phyloP scores from a whole-genome alignment of 1,139 yeast genomes.

The Blastobotrys indianensis region DNA sequence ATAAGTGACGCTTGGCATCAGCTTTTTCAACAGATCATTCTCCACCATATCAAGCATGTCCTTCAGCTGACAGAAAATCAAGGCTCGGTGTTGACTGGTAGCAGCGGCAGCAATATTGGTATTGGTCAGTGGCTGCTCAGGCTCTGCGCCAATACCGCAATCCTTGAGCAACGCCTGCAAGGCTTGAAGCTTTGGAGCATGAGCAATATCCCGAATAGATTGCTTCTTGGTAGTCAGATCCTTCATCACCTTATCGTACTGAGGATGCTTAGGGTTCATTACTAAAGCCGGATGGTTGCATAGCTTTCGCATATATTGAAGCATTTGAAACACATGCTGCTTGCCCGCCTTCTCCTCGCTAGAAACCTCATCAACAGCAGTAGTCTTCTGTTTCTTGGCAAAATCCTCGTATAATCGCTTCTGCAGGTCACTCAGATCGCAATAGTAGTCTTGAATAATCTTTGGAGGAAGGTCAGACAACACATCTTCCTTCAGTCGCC shows the following conservation, averaged over 20 bases:
- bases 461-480: conserved; percentile 95
- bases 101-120: conserved; percentile 46
- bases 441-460: conserved; percentile 95
- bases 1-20: conserved; percentile 87
- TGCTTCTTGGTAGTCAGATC: conserved; percentile 56
- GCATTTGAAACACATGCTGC: conserved; percentile 94
- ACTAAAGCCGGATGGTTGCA: conserved; percentile 97
- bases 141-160: conserved; percentile 78
- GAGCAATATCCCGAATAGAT: conserved; percentile 63
- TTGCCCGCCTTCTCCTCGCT: conserved; percentile 49
- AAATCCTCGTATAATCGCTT: conserved; percentile 83
- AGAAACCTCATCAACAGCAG: conserved; percentile 61
- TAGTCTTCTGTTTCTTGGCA: conserved; percentile 75
- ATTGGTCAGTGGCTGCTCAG: conserved; percentile 24
- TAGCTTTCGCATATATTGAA: conserved; percentile 93
- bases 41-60: conserved; percentile 98
- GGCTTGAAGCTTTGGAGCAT: conserved; percentile 87
- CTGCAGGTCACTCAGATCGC: conserved; percentile 89
- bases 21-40: conserved; percentile 72
- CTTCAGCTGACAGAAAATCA: conserved; percentile 91
- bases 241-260: conserved; percentile 56
- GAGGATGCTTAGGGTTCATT: conserved; percentile 80
- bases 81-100: conserved; percentile 91
- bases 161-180: conserved; percentile 75
- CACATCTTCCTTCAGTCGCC: conserved; percentile 95